phyloP scores from a whole-genome alignment of 768 basidiomycete species.

The Suillus luteus region DNA sequence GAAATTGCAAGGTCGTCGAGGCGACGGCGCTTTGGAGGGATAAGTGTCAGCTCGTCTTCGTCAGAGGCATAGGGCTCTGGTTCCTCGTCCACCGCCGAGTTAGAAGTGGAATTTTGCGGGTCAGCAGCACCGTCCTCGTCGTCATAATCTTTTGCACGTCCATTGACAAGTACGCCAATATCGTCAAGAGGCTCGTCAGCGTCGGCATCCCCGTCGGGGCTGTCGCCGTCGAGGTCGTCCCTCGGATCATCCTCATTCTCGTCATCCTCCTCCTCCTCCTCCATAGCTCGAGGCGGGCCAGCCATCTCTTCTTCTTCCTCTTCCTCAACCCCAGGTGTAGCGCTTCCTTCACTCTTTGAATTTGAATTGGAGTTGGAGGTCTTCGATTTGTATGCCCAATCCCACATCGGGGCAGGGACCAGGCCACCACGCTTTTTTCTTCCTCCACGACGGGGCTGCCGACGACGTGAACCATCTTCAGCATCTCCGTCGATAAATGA shows the following conservation, averaged over 20 bases:
- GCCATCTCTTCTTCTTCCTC: conserved; percentile 45
- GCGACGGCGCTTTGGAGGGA: conserved; percentile 4
- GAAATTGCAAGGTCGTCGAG: background rate
- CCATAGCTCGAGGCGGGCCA: conserved; percentile 54
- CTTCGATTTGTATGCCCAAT: conserved; percentile 65
- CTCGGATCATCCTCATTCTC: conserved; percentile 20
- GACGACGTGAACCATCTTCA: conserved; percentile 14
- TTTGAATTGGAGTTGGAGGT: conserved; percentile 36
- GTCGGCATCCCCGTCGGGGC: conserved; percentile 17
- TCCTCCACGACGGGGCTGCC: conserved; percentile 27
- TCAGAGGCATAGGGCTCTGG: conserved; percentile 12
- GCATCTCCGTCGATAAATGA: conserved; percentile 7
- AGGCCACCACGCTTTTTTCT: conserved; percentile 64
- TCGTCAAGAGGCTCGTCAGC: conserved; percentile 11
- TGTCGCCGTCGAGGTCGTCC: conserved; percentile 20
- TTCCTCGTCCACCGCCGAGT: conserved; percentile 10
- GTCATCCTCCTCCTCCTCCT: conserved; percentile 64
- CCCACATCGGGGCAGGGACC: conserved; percentile 84
- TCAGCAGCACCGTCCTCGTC: conserved; percentile 20
- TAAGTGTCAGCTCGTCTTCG: conserved; percentile 3
- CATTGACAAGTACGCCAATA: background rate
- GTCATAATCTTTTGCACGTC: conserved; percentile 19
- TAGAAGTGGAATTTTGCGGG: conserved; percentile 6
- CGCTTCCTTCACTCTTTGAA: conserved; percentile 51
- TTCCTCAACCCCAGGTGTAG: conserved; percentile 36